A percentile compares a stretch with the other conserved stretches of the same genome.
Evolutionary conservation across 345 rosid species (phyloP).

Genomic region (Euphorbia peplus): DNA sequence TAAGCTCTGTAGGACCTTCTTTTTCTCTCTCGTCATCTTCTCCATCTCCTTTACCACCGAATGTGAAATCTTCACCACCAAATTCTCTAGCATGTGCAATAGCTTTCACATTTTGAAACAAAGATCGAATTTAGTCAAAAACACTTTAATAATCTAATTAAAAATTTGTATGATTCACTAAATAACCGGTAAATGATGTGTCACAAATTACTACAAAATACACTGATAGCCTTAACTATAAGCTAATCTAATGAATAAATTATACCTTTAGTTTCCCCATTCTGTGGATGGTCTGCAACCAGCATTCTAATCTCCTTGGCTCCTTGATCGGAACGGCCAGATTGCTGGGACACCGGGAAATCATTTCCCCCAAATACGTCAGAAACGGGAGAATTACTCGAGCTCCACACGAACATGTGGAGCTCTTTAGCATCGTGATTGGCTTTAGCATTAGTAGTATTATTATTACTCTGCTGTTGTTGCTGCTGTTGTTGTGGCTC

Average conservation of each 20-base stretch:
- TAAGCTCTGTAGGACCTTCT: conserved; percentile 34
- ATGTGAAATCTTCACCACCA: conserved; percentile 47
- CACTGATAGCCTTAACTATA: no score
- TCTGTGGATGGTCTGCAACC: conserved; percentile 71
- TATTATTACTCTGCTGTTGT: conserved; percentile 27
- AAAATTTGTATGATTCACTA: no score
- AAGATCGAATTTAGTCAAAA: conserved; percentile 3
- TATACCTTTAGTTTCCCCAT: conserved; percentile 68
- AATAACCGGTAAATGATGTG: no score
- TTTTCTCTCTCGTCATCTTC: conserved; percentile 20
- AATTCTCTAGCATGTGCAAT: conserved; percentile 46
- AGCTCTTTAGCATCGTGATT: conserved; percentile 63
- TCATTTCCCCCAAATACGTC: conserved; percentile 63
- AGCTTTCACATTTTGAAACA: conserved; percentile 26
- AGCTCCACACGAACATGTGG: conserved; percentile 50
- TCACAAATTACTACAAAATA: no score
- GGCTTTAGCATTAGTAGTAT: no score
- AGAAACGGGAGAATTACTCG: conserved; percentile 36
- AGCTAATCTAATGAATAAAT: no score
- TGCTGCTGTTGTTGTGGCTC: conserved; percentile 26
- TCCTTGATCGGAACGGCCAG: conserved; percentile 77
- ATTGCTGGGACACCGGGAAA: conserved; percentile 53
- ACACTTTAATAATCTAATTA: no score
- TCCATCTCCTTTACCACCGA: conserved; percentile 51
- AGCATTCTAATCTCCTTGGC: conserved; percentile 92